Base-by-base conservation (phyloP, 345 rosid genomes). In the Zanthoxylum bungeanum region DNA sequence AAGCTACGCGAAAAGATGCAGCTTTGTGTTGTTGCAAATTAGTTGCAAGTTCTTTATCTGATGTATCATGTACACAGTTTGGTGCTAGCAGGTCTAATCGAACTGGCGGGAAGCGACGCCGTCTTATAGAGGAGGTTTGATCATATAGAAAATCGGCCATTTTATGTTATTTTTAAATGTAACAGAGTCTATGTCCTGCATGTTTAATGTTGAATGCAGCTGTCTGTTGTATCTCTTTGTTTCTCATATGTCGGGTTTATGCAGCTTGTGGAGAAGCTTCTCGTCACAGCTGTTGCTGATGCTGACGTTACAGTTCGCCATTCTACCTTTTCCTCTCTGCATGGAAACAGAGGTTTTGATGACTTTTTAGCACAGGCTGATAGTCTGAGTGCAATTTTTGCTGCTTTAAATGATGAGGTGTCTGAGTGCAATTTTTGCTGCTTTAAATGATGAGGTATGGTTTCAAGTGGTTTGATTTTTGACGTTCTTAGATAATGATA, bases 221-320 rank as follows among this genome's bases (percentile, higher is more conserved):
- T 52, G 2, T 37, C 10, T 27, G 11, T 55, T 55, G 0, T 39
- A 16, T 28, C 44, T 8, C 10, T 68, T 55, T 39, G 63, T 39
- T 69, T 69, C 39, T 42, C 28, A 28, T 56, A 69, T 75, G 25
- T 72, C 64, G 74, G 76, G 62, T 33, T 80, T 70, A 68, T 82
- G 81, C 94, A 93, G 99, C 93, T 96, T 69, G 96, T 96, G 82
- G 98, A 96, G 77, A 96, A 93, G 88, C 97, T 96, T 84, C 97
- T 96, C 74, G 89, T 91, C 69, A 86, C 93, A 42, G 97, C 98
- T 52, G 93, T 96, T 75, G 96, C 93, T 16, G 99, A 96, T 84
- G 97, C 98, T 76, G 98, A 96, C 77, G 97, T 96, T 50, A 82
- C 86, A 47, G 99, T 96, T 75, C 94, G 99, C 59, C 87, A 83